Base-by-base conservation (phyloP, 805 yeast genomes). In the Metschnikowia kunwiensis region DNA sequence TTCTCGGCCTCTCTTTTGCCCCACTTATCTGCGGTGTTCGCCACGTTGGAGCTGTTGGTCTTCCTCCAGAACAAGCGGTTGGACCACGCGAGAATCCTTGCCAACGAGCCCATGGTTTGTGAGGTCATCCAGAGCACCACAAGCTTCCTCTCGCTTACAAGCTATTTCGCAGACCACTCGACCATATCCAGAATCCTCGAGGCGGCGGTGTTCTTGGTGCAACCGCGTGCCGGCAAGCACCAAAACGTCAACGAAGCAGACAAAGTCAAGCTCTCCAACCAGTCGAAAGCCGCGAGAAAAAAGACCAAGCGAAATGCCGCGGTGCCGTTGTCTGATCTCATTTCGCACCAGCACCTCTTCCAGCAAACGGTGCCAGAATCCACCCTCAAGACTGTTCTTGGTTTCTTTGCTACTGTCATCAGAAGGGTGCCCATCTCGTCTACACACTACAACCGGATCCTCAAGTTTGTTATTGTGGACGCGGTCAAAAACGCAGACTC, bases 261-360 rank as follows among this genome's bases (percentile, higher is more conserved):
- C 11, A 27, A 28, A 11, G 30, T 34, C 11, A 34, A 38, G 21
- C 26, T 32, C 11, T 35, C 46, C 10, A 27, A 30, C 13, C 47
- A 45, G 16, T 42, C 49, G 3, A 45, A 43, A 15, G 23, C 49
- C 1, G 43, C 46, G 59, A 54, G 36, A 56, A 47, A 69, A 34
- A 72, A 64, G 50, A 70, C 68, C 49, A 74, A 69, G 44, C 58
- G 54, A 30, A 58, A 60, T 24, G 59, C 58, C 12, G 46, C 75
- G 1, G 66, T 68, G 18, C 78, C 87, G 4, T 59, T 81, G 43
- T 74, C 89, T 7, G 94, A 84, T 60, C 54, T 82, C 20, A 64
- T 82, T 30, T 78, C 88, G 1, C 85, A 82, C 55, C 68, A 79
- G 30, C 78, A 75, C 36, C 64, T 76, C 35, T 82, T 83, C 49